Conservation (phyloP, 371 early-diverging fungal species). For the Actinomortierella ambigua region DNA sequence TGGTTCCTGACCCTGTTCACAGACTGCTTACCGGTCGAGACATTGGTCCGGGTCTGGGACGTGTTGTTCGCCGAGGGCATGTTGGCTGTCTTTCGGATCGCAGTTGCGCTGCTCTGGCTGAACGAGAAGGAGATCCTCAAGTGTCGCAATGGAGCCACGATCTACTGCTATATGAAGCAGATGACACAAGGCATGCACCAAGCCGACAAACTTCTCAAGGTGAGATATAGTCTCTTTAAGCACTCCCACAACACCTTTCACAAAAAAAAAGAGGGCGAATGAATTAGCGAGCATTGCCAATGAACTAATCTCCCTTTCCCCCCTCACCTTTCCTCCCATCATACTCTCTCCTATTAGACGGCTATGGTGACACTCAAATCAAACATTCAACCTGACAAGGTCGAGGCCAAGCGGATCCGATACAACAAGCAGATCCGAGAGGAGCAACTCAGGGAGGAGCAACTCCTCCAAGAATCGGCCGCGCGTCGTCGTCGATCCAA, state of each 20-base stretch:
- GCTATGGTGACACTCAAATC: constrained; percentile 42
- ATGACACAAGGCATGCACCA: constrained; percentile 44
- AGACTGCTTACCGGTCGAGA: constrained; percentile 42
- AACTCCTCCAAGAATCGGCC: constrained; percentile 4
- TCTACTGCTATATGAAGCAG: constrained; percentile 50
- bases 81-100: constrained; percentile 39
- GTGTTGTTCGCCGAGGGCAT: constrained; percentile 47
- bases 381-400: constrained; percentile 33
- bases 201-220: constrained; percentile 41
- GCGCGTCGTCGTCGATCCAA: too few relatives aligned
- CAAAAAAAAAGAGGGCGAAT: too few relatives aligned
- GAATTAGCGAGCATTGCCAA: too few relatives aligned
- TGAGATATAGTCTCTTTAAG: neutral
- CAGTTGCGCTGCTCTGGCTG: constrained; percentile 47
- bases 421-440: constrained; percentile 26
- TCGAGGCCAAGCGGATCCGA: constrained; percentile 32
- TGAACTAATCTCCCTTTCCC: too few relatives aligned
- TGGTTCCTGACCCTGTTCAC: constrained; percentile 51
- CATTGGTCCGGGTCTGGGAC: constrained; percentile 49
- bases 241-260: neutral
- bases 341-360: constrained; percentile 7
- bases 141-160: constrained; percentile 47
- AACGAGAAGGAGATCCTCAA: constrained; percentile 48
- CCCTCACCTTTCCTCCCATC: neutral
- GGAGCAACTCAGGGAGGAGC: constrained; percentile 37